Percentiles rank a stretch among this genome's conserved stretches.
Evolutionary conservation across 2,329 filamentous ascomycete species (phyloP).

Genomic region (Cercospora brassicicola): DNA sequence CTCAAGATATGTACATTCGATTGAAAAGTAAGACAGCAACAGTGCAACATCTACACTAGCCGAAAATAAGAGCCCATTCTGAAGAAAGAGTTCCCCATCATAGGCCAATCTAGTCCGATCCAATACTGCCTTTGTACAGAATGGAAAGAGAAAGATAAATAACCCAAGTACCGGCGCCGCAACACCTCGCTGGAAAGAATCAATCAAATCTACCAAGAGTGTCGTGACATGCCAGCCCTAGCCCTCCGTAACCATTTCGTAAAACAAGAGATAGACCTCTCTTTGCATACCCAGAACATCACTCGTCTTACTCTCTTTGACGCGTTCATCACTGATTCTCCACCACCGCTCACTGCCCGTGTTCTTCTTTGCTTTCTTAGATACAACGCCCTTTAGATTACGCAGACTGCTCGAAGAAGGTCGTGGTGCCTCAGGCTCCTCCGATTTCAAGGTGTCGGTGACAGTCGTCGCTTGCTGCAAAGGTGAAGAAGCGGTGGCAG

Average conservation of each 20-base stretch:
- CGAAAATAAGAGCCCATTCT: not conserved
- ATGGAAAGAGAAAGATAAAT: not conserved
- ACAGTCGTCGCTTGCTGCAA: not conserved
- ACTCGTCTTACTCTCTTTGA: constrained; percentile 88
- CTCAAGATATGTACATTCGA: not conserved
- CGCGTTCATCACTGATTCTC: constrained; percentile 95
- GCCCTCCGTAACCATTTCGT: constrained; percentile 67
- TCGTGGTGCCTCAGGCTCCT: constrained; percentile 11
- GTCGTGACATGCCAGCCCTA: not conserved
- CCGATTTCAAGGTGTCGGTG: not conserved
- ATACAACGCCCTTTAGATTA: not conserved
- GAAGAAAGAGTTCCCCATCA: not conserved
- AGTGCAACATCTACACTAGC: not conserved
- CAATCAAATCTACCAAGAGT: not conserved
- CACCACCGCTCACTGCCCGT: constrained; percentile 76
- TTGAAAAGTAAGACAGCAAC: not conserved
- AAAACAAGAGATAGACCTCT: constrained; percentile 95
- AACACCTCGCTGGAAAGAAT: constrained; percentile 1
- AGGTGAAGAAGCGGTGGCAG: not conserved
- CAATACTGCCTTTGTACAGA: not conserved
- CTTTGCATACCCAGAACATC: constrained; percentile 92
- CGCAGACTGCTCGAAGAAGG: constrained; percentile 8
- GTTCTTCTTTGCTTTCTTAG: constrained; percentile 48
- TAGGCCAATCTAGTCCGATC: not conserved
- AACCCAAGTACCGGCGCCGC: not conserved